These are phyloP conservation scores for Emergomyces pasteurianus DNA, from an alignment of 2,329 filamentous ascomycete species.

Conservation along the genomic window DNA sequence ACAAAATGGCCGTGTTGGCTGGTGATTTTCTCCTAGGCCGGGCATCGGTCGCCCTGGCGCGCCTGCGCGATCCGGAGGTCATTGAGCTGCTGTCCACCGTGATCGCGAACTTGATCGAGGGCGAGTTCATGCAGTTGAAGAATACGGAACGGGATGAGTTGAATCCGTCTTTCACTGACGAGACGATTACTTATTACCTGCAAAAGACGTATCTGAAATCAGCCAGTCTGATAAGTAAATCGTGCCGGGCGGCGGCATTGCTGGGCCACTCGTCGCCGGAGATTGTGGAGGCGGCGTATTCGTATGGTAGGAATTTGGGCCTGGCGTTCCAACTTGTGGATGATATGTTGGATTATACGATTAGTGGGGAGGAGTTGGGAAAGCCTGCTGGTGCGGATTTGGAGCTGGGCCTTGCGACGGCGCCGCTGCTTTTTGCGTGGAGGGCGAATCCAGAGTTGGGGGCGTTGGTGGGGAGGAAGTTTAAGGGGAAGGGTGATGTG, in stretches of 20 bases:
- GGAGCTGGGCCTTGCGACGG: constrained; percentile 85
- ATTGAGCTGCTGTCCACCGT: constrained; percentile 90
- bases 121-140: constrained; percentile 98
- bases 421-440: constrained; percentile 91
- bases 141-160: constrained; percentile 85
- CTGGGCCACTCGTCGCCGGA: constrained; percentile 64
- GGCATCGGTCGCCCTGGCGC: constrained; percentile 83
- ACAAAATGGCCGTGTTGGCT: constrained; percentile 97
- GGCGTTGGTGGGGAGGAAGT: constrained; percentile 81
- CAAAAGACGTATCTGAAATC: constrained; percentile 98
- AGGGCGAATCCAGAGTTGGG: constrained; percentile 76
- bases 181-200: constrained; percentile 83
- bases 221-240: constrained; percentile 90
- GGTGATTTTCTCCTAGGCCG: constrained; percentile 93
- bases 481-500: constrained; percentile 72
- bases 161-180: constrained; percentile 74
- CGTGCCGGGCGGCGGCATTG: constrained; percentile 78
- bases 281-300: constrained; percentile 82
- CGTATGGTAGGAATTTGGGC: constrained; percentile 85
- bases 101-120: constrained; percentile 94
- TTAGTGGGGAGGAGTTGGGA: constrained; percentile 70
- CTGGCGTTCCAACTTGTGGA: constrained; percentile 95
- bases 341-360: constrained; percentile 94
- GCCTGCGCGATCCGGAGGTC: constrained; percentile 84
- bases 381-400: constrained; percentile 93